phyloP scores from a whole-genome alignment of 306 rosid species.

The Herpetospermum pedunculosum region DNA sequence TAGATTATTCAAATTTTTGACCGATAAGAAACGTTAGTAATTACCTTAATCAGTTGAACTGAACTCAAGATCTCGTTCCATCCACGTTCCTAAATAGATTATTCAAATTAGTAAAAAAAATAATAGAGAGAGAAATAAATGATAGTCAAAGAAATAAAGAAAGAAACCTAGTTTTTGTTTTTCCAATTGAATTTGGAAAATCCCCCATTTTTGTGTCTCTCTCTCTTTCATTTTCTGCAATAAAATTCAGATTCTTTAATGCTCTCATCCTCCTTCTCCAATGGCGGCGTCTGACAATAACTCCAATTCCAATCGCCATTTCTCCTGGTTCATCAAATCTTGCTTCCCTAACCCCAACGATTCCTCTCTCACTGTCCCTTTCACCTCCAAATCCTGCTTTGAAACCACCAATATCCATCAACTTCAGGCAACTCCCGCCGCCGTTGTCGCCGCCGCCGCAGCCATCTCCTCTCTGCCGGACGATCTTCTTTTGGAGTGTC shows the following conservation, averaged over 20 bases:
- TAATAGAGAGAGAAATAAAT: no score
- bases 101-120: no score
- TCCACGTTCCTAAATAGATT: no score
- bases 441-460: constrained; percentile 9
- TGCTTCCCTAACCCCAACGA: constrained; percentile 47
- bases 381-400: background rate
- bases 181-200: no score
- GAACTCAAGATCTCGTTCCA: no score
- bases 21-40: no score
- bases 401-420: background rate
- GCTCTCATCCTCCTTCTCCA: background rate
- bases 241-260: background rate
- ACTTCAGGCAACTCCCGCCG: background rate
- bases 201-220: no score
- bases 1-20: no score
- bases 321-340: constrained; percentile 64
- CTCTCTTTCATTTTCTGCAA: no score
- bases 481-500: constrained; percentile 51
- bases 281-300: constrained; percentile 33
- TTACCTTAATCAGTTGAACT: no score
- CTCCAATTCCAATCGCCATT: constrained; percentile 57
- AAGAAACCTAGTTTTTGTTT: no score
- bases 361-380: background rate
- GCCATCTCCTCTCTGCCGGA: constrained; percentile 50
- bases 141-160: no score